These are phyloP conservation scores for Scutellaria galericulata DNA, from an alignment of 257 asterid genomes.

Conservation along the genomic window DNA sequence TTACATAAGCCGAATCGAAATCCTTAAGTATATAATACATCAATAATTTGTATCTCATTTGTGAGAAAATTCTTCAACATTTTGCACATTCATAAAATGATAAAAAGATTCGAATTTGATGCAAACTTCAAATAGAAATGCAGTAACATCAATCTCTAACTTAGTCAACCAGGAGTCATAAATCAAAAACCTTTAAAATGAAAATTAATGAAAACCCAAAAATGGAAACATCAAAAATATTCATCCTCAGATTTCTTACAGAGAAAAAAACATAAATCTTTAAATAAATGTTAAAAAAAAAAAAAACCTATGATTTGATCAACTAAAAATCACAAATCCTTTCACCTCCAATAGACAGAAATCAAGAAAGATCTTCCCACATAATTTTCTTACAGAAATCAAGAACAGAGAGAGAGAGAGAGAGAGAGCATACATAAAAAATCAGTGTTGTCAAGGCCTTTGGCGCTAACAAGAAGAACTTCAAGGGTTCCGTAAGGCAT, in stretches of 20 bases:
- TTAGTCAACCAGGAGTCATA: slow-evolving; percentile 28
- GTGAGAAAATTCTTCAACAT: background rate
- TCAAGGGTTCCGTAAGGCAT: slow-evolving; percentile 84
- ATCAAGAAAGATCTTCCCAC: background rate
- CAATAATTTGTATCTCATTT: too few species aligned
- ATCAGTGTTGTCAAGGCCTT: slow-evolving; percentile 68
- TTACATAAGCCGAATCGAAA: background rate
- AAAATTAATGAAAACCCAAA: background rate
- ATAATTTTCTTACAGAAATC: too few species aligned
- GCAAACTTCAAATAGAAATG: background rate
- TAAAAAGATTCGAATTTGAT: background rate
- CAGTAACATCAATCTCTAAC: background rate
- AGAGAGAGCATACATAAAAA: slow-evolving; percentile 50
- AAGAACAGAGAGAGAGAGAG: background rate
- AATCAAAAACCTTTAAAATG: background rate
- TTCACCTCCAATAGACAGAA: slow-evolving; percentile 7
- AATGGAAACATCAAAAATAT: background rate
- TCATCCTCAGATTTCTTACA: background rate
- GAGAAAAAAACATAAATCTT: background rate
- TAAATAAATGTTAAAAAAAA: background rate
- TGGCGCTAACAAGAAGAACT: slow-evolving; percentile 75
- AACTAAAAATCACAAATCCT: background rate
- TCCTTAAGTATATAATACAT: background rate
- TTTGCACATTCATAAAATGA: background rate
- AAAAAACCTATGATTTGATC: background rate